A percentile compares a stretch with the other conserved stretches of the same genome.
Conservation (phyloP, 1,284 basidiomycete species). For the Pisolithus thermaeus region DNA sequence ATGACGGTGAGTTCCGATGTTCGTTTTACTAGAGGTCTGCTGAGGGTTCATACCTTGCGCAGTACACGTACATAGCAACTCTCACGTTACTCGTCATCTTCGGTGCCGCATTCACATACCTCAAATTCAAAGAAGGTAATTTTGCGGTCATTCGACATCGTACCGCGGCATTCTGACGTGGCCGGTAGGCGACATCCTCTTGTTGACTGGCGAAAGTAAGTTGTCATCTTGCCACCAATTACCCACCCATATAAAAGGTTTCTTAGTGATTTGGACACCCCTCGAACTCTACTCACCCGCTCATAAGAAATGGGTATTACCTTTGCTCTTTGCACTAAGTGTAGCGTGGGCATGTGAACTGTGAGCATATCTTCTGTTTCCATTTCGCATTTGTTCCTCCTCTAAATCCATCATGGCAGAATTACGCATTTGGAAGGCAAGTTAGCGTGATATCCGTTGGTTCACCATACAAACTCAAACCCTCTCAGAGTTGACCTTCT, state of each 20-base stretch:
- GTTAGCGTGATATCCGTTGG: not conserved
- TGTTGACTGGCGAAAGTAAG: constrained; percentile 36
- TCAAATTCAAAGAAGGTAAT: constrained; percentile 69
- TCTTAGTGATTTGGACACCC: constrained; percentile 51
- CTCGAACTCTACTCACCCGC: constrained; percentile 40
- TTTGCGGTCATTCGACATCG: not conserved
- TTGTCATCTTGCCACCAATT: constrained; percentile 2
- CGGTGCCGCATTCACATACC: constrained; percentile 47
- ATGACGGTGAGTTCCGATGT: constrained; percentile 57
- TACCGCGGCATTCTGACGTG: constrained; percentile 1
- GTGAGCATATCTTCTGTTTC: constrained; percentile 34
- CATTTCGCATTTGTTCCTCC: not conserved
- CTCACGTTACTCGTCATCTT: constrained; percentile 61
- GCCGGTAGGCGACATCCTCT: constrained; percentile 37
- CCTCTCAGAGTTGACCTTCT: constrained; percentile 57
- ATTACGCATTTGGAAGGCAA: constrained; percentile 75
- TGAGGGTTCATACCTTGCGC: constrained; percentile 7
- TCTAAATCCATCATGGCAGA: constrained; percentile 30
- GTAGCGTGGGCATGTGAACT: constrained; percentile 67
- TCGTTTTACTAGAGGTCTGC: not conserved
- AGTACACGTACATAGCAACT: constrained; percentile 71
- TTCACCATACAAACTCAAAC: constrained; percentile 3
- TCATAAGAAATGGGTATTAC: constrained; percentile 51
- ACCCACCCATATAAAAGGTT: constrained; percentile 9
- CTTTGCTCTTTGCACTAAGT: constrained; percentile 62